These are phyloP conservation scores for Plasmodium fragile DNA, from an alignment of 169 alveolate genomes.

Conservation along the genomic window DNA sequence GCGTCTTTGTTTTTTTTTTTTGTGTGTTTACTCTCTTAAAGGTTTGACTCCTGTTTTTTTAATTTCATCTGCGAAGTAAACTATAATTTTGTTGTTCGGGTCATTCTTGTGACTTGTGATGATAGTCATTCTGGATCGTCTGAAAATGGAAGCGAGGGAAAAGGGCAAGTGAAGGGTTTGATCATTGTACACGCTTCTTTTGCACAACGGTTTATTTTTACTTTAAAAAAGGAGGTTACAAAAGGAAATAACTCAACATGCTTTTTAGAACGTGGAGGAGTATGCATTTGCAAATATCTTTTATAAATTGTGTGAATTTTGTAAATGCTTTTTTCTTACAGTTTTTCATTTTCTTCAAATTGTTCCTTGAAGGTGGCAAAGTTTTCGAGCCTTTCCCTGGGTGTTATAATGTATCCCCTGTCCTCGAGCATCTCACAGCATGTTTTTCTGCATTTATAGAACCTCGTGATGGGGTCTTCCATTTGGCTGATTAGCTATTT, in stretches of 20 bases:
- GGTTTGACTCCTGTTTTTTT: conserved; percentile 95
- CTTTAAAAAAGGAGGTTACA: background rate
- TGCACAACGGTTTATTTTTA: background rate
- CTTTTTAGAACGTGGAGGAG: background rate
- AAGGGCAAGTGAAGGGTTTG: background rate
- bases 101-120: conserved; percentile 90
- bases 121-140: conserved; percentile 90
- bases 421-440: conserved; percentile 94
- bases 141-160: conserved; percentile 43
- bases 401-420: conserved; percentile 91
- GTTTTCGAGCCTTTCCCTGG: conserved; percentile 88
- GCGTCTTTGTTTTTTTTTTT: conserved; percentile 10
- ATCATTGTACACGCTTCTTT: background rate
- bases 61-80: conserved; percentile 93
- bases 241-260: background rate
- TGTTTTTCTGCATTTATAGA: conserved; percentile 92
- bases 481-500: conserved; percentile 55
- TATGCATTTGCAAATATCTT: background rate
- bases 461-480: conserved; percentile 91
- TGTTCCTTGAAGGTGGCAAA: conserved; percentile 89
- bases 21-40: conserved; percentile 89
- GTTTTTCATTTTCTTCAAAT: conserved; percentile 84
- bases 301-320: background rate
- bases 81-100: conserved; percentile 87
- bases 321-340: conserved; percentile 49